Conservation (phyloP, 2,329 filamentous ascomycete genomes). For the Xylariaceae sp. region DNA sequence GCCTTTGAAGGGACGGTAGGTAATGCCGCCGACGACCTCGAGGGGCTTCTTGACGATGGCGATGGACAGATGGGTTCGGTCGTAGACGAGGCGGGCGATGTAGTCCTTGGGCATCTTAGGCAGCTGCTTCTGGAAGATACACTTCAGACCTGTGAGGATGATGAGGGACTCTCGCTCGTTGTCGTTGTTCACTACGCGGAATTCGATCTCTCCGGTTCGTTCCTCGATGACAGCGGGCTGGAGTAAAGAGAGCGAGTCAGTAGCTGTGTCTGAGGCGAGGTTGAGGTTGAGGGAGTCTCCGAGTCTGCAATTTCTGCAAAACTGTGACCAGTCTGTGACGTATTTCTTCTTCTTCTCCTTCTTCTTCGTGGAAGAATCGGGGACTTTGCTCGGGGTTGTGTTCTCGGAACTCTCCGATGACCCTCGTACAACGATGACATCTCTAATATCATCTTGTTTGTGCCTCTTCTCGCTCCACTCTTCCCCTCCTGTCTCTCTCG, state of each 20-base stretch:
- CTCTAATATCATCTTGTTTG: neutral
- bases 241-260: conserved; percentile 22
- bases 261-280: conserved; percentile 3
- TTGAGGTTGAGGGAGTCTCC: neutral
- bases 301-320: conserved; percentile 3
- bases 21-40: conserved; percentile 95
- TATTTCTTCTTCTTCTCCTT: neutral
- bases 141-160: conserved; percentile 92
- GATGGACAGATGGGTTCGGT: conserved; percentile 92
- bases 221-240: conserved; percentile 90
- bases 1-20: conserved; percentile 89
- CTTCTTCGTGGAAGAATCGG: neutral
- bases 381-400: neutral
- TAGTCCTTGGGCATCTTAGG: conserved; percentile 99
- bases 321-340: neutral
- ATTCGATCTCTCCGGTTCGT: conserved; percentile 90
- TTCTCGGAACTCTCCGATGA: too few species aligned
- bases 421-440: too few species aligned
- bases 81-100: conserved; percentile 94
- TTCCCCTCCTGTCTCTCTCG: too few species aligned
- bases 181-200: conserved; percentile 97
- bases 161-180: conserved; percentile 83
- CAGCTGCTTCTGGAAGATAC: conserved; percentile 96
- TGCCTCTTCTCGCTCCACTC: neutral
- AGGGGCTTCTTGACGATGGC: conserved; percentile 96